Percentiles rank a stretch among this genome's conserved stretches.
These are phyloP conservation scores for Ogataea siamensis DNA, from an alignment of 805 yeast species.

Conservation along the genomic window DNA sequence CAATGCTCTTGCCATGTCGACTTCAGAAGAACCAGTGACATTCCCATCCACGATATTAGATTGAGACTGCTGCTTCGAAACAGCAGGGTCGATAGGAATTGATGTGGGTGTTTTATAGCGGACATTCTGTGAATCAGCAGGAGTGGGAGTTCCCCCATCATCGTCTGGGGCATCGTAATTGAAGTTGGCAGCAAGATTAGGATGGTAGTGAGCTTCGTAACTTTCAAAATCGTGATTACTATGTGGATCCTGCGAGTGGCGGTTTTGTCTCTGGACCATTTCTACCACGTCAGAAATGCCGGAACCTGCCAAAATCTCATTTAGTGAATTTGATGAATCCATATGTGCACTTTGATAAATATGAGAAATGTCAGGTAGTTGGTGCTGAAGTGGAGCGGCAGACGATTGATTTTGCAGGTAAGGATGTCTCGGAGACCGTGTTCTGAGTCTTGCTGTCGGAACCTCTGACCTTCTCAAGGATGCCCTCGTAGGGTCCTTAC, in stretches of 20 bases:
- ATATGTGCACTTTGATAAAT: constrained; percentile 20
- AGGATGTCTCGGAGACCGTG: constrained; percentile 5
- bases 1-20: constrained; percentile 17
- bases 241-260: constrained; percentile 14
- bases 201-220: constrained; percentile 15
- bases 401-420: constrained; percentile 4
- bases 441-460: constrained; percentile 12
- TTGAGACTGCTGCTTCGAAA: constrained; percentile 2
- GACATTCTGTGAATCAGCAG: constrained; percentile 40
- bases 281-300: constrained; percentile 59
- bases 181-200: constrained; percentile 8
- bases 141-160: constrained; percentile 58
- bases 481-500: constrained; percentile 44
- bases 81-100: constrained; percentile 12
- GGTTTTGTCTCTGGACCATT: constrained; percentile 42
- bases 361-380: constrained; percentile 17
- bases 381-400: constrained; percentile 15
- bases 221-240: constrained; percentile 13
- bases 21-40: constrained; percentile 8
- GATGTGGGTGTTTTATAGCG: constrained; percentile 4
- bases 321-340: constrained; percentile 31
- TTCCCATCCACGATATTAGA: not conserved
- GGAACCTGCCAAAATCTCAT: constrained; percentile 39
- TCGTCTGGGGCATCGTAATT: constrained; percentile 18
- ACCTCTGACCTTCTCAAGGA: constrained; percentile 20